phyloP scores from a whole-genome alignment of 2,329 filamentous ascomycete species.

The Aspergillus neotritici region DNA sequence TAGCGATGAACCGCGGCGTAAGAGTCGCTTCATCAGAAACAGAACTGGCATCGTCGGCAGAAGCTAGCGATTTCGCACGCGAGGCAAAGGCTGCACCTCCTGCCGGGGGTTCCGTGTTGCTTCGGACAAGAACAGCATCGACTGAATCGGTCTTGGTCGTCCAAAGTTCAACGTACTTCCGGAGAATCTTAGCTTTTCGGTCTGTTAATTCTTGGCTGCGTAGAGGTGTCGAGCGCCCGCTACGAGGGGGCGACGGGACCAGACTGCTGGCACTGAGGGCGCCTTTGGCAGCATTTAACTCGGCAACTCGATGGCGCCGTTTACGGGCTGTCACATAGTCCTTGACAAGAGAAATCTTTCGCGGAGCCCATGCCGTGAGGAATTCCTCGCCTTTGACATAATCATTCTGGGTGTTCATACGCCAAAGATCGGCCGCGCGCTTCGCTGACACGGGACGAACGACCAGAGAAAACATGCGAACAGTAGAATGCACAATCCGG shows the following conservation, averaged over 20 bases:
- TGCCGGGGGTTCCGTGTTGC: conserved; percentile 41
- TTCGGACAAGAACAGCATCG: conserved; percentile 40
- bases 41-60: conserved; percentile 24
- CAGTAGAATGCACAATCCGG: conserved; percentile 79
- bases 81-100: conserved; percentile 31
- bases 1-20: conserved; percentile 65
- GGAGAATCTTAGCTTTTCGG: conserved; percentile 34
- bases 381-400: conserved; percentile 95
- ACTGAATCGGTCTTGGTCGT: conserved; percentile 37
- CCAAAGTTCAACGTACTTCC: conserved; percentile 40
- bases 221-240: conserved; percentile 33
- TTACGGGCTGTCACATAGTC: conserved; percentile 76
- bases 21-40: conserved; percentile 30
- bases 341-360: conserved; percentile 82
- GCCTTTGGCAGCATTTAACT: conserved; percentile 63
- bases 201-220: conserved; percentile 33
- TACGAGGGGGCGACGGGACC: conserved; percentile 28
- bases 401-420: conserved; percentile 89
- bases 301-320: conserved; percentile 66
- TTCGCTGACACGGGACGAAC: conserved; percentile 88
- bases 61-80: conserved; percentile 16
- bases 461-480: conserved; percentile 77
- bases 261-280: conserved; percentile 39
- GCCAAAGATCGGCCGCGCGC: conserved; percentile 86
- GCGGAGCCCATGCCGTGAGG: conserved; percentile 75